Percentiles rank a stretch among this genome's conserved stretches.
These are phyloP conservation scores for Arabidopsis arenosa DNA, from an alignment of 345 rosid genomes.

Conservation along the genomic window DNA sequence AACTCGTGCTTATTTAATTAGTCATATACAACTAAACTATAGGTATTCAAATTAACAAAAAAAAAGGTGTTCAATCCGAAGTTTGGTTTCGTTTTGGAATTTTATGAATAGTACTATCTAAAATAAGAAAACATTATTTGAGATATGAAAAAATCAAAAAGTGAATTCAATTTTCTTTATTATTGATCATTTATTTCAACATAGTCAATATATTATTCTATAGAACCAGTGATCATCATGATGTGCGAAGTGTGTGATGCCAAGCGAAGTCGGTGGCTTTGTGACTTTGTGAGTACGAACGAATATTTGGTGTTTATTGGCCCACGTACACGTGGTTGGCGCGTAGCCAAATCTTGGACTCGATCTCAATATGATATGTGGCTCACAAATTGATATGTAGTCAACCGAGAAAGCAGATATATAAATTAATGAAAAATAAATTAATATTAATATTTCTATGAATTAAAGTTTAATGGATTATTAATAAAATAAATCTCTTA, in stretches of 20 bases:
- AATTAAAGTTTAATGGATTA: no score
- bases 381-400: background rate
- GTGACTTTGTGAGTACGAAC: background rate
- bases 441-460: no score
- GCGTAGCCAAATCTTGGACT: background rate
- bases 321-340: conserved; percentile 24
- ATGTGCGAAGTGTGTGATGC: background rate
- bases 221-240: background rate
- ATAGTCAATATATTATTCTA: no score
- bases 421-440: no score
- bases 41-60: no score
- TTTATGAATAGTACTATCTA: background rate
- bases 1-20: no score
- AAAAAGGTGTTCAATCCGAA: background rate
- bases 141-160: no score
- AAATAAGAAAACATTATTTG: no score
- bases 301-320: background rate
- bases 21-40: no score
- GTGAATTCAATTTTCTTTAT: no score
- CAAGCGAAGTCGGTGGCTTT: background rate
- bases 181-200: no score
- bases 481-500: no score
- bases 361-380: background rate
- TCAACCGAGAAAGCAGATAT: background rate
- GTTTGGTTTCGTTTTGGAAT: background rate